These are phyloP conservation scores for Mucor saturninus DNA, from an alignment of 371 early-diverging fungal genomes.

Conservation along the genomic window DNA sequence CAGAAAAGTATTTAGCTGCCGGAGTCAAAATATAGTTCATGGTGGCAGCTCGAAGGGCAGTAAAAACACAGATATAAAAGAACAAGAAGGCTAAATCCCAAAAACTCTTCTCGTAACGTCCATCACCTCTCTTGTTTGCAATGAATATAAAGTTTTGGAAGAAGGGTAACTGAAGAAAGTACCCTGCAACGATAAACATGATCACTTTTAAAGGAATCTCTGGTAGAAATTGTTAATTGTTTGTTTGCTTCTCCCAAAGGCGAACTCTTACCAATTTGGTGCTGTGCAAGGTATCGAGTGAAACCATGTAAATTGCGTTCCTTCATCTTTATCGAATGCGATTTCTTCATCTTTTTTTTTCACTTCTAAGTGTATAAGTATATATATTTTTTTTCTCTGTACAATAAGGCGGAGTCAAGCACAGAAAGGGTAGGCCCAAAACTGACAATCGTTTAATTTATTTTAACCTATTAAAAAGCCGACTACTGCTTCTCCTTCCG, in stretches of 20 bases:
- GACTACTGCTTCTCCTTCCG: too few species aligned
- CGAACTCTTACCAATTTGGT: not conserved
- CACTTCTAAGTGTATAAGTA: too few species aligned
- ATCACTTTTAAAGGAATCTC: conserved; percentile 6
- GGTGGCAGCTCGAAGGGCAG: conserved; percentile 58
- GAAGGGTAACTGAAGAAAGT: conserved; percentile 28
- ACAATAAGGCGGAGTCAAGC: conserved; percentile 3
- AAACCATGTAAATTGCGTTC: not conserved
- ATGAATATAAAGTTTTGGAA: conserved; percentile 57
- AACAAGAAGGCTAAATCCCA: conserved; percentile 62
- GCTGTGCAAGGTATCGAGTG: not conserved
- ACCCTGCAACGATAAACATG: conserved; percentile 1
- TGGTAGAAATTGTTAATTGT: not conserved
- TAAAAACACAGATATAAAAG: conserved; percentile 68
- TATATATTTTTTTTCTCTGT: too few species aligned
- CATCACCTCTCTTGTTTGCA: conserved; percentile 41
- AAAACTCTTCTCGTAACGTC: conserved; percentile 57
- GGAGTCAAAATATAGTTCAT: conserved; percentile 65
- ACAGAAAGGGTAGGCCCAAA: not conserved
- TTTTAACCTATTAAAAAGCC: too few species aligned
- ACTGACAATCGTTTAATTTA: too few species aligned
- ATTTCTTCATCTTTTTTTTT: conserved; percentile 1
- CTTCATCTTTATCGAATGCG: conserved; percentile 1
- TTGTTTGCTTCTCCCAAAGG: not conserved
- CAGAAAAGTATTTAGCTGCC: conserved; percentile 44